Conservation (phyloP, 495 filamentous ascomycete genomes). For the Aspergillus indologenus region DNA sequence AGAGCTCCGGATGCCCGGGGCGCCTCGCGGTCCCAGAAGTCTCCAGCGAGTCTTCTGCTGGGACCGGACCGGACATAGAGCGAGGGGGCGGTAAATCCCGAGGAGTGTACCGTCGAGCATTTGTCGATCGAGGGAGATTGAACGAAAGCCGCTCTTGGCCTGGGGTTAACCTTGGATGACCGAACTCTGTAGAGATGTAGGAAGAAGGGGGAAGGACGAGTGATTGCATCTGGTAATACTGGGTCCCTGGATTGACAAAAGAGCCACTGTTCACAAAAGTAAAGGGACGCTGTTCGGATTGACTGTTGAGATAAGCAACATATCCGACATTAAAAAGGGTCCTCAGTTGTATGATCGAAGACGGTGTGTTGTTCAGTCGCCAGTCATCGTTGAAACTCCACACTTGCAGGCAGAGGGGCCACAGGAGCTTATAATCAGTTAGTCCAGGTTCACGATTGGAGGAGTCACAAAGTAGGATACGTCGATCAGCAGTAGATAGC, state of each 20-base stretch:
- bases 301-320: constrained; percentile 29
- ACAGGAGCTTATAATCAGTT: constrained; percentile 42
- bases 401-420: constrained; percentile 24
- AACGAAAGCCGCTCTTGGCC: constrained; percentile 67
- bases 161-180: constrained; percentile 40
- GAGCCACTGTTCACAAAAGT: constrained; percentile 23
- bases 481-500: constrained; percentile 41
- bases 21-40: constrained; percentile 53
- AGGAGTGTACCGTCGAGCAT: constrained; percentile 64
- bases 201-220: constrained; percentile 46
- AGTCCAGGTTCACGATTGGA: constrained; percentile 38
- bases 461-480: constrained; percentile 46
- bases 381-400: constrained; percentile 30
- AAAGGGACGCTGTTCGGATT: constrained; percentile 22
- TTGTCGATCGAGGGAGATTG: constrained; percentile 65
- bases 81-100: constrained; percentile 68
- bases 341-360: constrained; percentile 8
- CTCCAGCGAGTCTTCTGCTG: constrained; percentile 59
- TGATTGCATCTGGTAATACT: constrained; percentile 45
- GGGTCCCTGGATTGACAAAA: constrained; percentile 15
- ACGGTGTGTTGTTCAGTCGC: constrained; percentile 26
- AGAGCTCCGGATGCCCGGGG: constrained; percentile 44
- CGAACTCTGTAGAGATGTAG: constrained; percentile 42
- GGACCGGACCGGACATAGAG: constrained; percentile 82
- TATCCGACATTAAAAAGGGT: constrained; percentile 27